Base-by-base conservation (phyloP, 257 asterid genomes). In the Solanum arcanum region DNA sequence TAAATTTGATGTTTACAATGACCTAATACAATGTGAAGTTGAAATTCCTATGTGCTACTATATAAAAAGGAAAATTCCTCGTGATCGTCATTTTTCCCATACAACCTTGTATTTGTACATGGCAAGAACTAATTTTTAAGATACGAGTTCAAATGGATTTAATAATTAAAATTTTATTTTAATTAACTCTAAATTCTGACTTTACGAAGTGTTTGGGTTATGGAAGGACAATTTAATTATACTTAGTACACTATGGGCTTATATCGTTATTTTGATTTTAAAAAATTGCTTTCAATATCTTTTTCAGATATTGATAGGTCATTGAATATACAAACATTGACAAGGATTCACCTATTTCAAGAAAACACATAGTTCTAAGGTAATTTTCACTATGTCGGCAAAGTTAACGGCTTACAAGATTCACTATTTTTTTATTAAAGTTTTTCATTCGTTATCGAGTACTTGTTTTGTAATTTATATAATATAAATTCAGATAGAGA, bases 381-480 rank as follows among this genome's bases (percentile, higher is more conserved):
- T 37, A 20, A 37, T 74, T 74, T 74, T 74, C 52, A 74, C 81
- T 33, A 72, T 31, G 49, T 74, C 20, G 52, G 80, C 47, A 73
- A 73, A 73, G 25, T 73, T 4, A 10, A 72, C 39, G 15, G 78
- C 46, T 16, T 18, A 29, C 1, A 27, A 25, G 10, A 14, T 37
- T n/a, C 9, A 0, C 20, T 66, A 12, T 0, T 23, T 62, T 2
- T 62, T 13, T 0, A 47, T 3, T 33, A 33, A 33, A n/a, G 7
- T 23, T 62, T 62, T 15, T 23, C 8, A 5, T 23, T 9, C 12
- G 0, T 3, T 60, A 0, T n/a, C 7, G 3, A 1, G 8, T 12
- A 5, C 1, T n/a, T 0, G 2, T 64, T 64, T n/a, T 64, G 7
- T 13, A 3, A 0, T 12, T 1, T n/a, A 2, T n/a, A 1, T n/a